These are phyloP conservation scores for Wallacemonas collosoma DNA, from an alignment of 208 protist genomes.

Conservation along the genomic window DNA sequence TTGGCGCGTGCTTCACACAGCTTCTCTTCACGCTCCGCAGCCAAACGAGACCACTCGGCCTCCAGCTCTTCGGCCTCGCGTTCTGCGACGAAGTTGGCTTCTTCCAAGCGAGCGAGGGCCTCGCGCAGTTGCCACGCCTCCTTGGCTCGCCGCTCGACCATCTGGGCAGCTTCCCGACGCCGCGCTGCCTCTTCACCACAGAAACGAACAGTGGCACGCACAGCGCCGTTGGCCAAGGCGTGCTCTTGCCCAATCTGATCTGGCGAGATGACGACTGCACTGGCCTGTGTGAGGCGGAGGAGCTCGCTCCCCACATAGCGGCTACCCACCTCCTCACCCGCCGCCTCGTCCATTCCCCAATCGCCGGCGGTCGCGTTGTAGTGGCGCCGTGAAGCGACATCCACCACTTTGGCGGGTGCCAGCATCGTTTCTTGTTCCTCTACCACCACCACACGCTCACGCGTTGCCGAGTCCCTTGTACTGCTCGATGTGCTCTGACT, in stretches of 20 bases:
- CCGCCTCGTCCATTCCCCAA: not conserved
- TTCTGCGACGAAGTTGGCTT: slow-evolving; percentile 37
- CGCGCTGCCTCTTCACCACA: slow-evolving; percentile 18
- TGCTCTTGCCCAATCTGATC: slow-evolving; percentile 5
- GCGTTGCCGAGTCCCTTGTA: not conserved
- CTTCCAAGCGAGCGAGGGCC: slow-evolving; percentile 46
- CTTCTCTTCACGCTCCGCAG: slow-evolving; percentile 23
- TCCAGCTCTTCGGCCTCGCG: slow-evolving; percentile 32
- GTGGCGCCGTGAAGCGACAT: not conserved
- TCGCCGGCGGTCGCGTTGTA: not conserved
- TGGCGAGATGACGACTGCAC: not conserved
- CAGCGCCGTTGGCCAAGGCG: not conserved
- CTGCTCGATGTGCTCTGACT: not conserved
- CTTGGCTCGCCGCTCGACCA: slow-evolving; percentile 20
- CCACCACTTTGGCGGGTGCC: not conserved
- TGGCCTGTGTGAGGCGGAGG: slow-evolving; percentile 8
- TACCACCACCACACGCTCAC: slow-evolving; percentile 6
- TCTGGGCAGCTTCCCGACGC: slow-evolving; percentile 15
- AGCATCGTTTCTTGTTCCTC: slow-evolving; percentile 12
- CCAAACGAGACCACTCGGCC: slow-evolving; percentile 18
- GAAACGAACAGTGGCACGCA: slow-evolving; percentile 12
- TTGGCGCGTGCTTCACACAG: slow-evolving; percentile 45
- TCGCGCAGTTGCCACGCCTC: slow-evolving; percentile 53
- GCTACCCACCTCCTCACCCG: not conserved
- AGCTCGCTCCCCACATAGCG: not conserved